Evolutionary conservation across 164 flowering plant genomes (phyloP), one percentile per base, ranked within the genome.

Genomic region (Amborella trichopoda): DNA sequence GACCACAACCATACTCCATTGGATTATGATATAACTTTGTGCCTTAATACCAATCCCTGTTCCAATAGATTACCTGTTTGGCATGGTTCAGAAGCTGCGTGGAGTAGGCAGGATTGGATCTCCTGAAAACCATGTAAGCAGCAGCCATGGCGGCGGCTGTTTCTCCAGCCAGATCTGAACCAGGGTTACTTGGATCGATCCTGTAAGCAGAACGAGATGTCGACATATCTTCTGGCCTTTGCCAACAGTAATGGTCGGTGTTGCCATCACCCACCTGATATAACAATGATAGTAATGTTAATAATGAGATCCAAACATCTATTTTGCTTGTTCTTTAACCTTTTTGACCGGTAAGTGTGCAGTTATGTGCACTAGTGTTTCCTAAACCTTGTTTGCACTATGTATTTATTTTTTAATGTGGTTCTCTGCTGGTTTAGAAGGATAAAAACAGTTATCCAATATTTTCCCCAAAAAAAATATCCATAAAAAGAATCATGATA

Each of bases 141-240:
- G 95, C 84, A 6, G 97, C 97, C 93, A 89, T 78, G 21, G 97
- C 95, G 26, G 97, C 97, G 6, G 97, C 89, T 5, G 87, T 76
- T 47, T 88, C 97, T 19, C 87, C 97, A 49, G 95, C 90, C 19
- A 85, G 87, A 52, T 89, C 97, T 1, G 97, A 89, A 5, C 97
- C 97, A 2, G 97, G 97, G 48, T 75, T 73, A 48, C 62, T 72
- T 0, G 74, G 63, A 54, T 80, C 93, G 19, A 89, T 68, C 59
- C 42, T 60, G 65, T 82, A 89, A 0, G 93, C 90, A 0, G 49
- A 61, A 2, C 97, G 75, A 38, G 77, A 74, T 0, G 97, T 89
- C 24, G 93, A 78, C 97, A 89, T 89, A 59, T 89, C 97, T 59
- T 88, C 97, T 3, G 97, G 94, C 46, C 97, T 56, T 63, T 88